Conservation (phyloP, 768 basidiomycete genomes). For the Cyclocybe cylindracea region DNA sequence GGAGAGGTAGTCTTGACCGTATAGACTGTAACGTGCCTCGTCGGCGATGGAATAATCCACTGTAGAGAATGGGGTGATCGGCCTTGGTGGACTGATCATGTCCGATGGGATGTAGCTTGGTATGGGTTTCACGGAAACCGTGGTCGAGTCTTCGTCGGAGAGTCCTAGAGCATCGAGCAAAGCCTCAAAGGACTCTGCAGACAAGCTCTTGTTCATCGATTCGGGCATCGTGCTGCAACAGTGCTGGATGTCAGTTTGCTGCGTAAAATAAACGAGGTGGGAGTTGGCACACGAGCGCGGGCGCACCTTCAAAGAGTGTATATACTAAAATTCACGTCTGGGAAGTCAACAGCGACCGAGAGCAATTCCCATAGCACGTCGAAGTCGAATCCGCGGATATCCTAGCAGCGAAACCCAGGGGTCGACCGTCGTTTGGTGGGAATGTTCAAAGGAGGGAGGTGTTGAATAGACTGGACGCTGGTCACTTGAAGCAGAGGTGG, state of each 20-base stretch:
- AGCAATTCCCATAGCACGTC: too few species aligned
- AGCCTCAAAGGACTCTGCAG: slow-evolving; percentile 11
- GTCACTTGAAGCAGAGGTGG: too few species aligned
- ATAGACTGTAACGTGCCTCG: slow-evolving; percentile 4
- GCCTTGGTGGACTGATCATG: background rate
- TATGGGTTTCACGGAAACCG: background rate
- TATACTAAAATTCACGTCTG: too few species aligned
- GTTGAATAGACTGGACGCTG: too few species aligned
- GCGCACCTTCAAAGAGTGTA: too few species aligned
- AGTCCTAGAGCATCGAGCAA: slow-evolving; percentile 14
- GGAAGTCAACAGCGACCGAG: too few species aligned
- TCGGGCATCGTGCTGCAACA: slow-evolving; percentile 7
- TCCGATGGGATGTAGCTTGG: background rate
- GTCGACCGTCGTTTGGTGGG: too few species aligned
- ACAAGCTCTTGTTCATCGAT: slow-evolving; percentile 5
- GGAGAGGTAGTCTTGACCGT: slow-evolving; percentile 12
- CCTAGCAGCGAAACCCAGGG: too few species aligned
- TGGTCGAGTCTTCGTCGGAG: background rate
- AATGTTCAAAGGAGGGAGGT: too few species aligned
- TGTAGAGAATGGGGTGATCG: background rate
- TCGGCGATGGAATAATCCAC: slow-evolving; percentile 3
- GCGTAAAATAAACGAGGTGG: background rate
- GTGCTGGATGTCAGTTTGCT: background rate
- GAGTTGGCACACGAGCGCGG: background rate
- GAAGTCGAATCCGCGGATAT: too few species aligned